phyloP scores from a whole-genome alignment of 352 stramenopile species.

The Phytophthora macrochlamydospora region DNA sequence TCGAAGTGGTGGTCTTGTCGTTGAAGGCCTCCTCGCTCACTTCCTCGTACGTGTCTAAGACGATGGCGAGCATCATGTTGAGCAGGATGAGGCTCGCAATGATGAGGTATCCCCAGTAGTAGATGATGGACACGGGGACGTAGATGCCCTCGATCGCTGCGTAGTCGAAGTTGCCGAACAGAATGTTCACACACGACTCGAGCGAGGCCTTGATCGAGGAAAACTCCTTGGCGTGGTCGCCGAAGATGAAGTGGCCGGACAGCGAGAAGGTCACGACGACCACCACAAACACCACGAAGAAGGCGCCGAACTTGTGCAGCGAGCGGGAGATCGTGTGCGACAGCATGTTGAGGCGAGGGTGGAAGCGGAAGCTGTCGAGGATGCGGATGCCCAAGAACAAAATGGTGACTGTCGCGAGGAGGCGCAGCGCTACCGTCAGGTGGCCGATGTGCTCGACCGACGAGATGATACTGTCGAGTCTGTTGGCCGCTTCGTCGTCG shows the following conservation, averaged over 20 bases:
- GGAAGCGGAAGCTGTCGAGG: conserved; percentile 44
- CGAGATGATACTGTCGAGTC: conserved; percentile 25
- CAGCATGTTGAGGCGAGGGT: conserved; percentile 47
- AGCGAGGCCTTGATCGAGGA: conserved; percentile 35
- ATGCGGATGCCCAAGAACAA: conserved; percentile 32
- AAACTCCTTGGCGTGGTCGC: conserved; percentile 44
- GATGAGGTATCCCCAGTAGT: conserved; percentile 61
- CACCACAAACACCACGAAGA: conserved; percentile 52
- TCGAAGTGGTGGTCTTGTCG: conserved; percentile 8
- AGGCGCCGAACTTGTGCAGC: conserved; percentile 42
- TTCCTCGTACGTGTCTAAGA: conserved; percentile 49
- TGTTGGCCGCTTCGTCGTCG: conserved; percentile 29
- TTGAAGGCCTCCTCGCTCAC: conserved; percentile 29
- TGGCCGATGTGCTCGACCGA: conserved; percentile 28
- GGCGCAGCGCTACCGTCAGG: conserved; percentile 24
- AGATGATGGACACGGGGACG: conserved; percentile 39
- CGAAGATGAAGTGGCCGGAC: conserved; percentile 49
- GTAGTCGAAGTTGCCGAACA: conserved; percentile 61
- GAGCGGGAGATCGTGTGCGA: conserved; percentile 42
- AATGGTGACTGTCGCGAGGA: conserved; percentile 27
- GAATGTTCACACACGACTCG: conserved; percentile 56
- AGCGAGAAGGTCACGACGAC: conserved; percentile 52
- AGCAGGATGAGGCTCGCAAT: conserved; percentile 56
- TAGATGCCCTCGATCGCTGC: conserved; percentile 26
- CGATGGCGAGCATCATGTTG: conserved; percentile 69